These are phyloP conservation scores for Pinus albicaulis DNA, from an alignment of 75 land plant species.

Conservation along the genomic window DNA sequence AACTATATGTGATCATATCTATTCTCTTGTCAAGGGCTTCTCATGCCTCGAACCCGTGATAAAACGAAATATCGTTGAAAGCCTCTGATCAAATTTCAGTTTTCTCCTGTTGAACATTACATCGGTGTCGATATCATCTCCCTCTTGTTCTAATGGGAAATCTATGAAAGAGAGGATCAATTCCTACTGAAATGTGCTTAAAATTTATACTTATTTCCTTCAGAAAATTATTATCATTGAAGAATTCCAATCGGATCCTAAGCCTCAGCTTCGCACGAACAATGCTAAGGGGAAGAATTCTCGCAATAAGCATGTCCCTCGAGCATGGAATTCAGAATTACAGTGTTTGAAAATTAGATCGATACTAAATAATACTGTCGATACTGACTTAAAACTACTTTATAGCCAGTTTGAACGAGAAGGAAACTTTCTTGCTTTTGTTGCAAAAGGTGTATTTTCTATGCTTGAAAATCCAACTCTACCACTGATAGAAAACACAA, in stretches of 20 bases:
- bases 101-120: conserved; percentile 82
- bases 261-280: neutral
- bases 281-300: conserved; percentile 20
- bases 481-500: too few relatives aligned
- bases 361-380: too few relatives aligned
- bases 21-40: conserved; percentile 74
- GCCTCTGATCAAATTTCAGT: conserved; percentile 81
- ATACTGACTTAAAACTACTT: too few relatives aligned
- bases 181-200: conserved; percentile 78
- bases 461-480: too few relatives aligned
- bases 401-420: too few relatives aligned
- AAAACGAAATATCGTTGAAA: conserved; percentile 73
- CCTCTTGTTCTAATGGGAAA: conserved; percentile 8
- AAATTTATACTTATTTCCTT: conserved; percentile 83
- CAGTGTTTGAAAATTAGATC: too few relatives aligned
- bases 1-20: conserved; percentile 76
- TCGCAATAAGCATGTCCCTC: conserved; percentile 59
- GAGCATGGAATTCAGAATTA: conserved; percentile 81
- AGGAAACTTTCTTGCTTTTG: too few relatives aligned
- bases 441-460: too few relatives aligned
- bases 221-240: conserved; percentile 52
- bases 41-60: conserved; percentile 32
- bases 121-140: conserved; percentile 41
- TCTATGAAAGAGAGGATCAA: conserved; percentile 47
- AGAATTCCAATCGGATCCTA: conserved; percentile 29